Evolutionary conservation across 148 eudicot species (phyloP).

Genomic region (Camellia granthamiana): DNA sequence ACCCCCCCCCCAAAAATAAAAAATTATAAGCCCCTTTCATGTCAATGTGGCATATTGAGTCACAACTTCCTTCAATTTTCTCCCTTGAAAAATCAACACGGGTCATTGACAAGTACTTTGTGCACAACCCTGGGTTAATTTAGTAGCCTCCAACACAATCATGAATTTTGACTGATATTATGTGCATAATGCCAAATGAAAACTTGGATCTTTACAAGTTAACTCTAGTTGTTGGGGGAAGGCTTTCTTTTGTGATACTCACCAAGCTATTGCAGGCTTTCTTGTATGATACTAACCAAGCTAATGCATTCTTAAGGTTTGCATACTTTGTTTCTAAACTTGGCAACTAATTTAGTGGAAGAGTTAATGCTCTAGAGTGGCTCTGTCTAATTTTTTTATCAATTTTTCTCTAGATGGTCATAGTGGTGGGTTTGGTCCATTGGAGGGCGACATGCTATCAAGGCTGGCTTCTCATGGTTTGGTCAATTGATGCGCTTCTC

Average conservation of each 20-base stretch:
- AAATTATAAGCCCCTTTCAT: background rate
- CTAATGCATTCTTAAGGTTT: background rate
- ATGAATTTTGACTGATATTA: background rate
- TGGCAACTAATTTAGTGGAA: background rate
- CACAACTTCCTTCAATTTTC: background rate
- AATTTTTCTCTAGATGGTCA: too few relatives aligned
- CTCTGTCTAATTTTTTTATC: background rate
- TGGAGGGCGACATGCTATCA: background rate
- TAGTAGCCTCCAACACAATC: background rate
- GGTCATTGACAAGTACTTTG: background rate
- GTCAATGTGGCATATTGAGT: background rate
- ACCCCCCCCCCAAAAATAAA: background rate
- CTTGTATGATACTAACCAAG: too few relatives aligned
- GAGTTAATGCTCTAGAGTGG: background rate
- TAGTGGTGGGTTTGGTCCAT: background rate
- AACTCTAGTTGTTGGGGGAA: background rate
- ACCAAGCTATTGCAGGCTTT: too few relatives aligned
- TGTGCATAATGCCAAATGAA: background rate
- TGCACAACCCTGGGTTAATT: background rate
- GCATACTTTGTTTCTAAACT: background rate
- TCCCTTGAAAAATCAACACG: background rate
- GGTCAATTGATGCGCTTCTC: background rate
- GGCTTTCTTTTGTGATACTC: background rate
- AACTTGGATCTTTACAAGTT: background rate
- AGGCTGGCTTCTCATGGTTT: background rate